Base-by-base conservation (phyloP, 192 early-diverging fungal species). In the Coemansia sp. region DNA sequence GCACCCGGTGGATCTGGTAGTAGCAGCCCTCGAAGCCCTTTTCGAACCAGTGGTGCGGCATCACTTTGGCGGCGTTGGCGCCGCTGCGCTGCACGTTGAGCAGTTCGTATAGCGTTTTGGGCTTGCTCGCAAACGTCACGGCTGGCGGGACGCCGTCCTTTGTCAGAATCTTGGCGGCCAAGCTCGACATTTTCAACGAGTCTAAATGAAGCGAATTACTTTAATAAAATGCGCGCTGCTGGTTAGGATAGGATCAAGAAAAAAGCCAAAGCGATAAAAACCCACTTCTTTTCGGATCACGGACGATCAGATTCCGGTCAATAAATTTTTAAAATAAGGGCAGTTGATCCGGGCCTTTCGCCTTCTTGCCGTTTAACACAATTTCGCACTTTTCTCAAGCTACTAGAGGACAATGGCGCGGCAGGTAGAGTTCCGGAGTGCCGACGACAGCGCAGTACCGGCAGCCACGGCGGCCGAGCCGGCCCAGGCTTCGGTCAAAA, bases 21-120 rank as follows among this genome's bases (percentile, higher is more conserved):
- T 55, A 74, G 41, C 63, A 74, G 36, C 41, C 34, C 12, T 66
- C 48, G 15, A 74, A 66, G 15, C 64, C 64, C 53, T 74, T 74
- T 38, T 62, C 44, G 55, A 55, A 74, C 63, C 63, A 74, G 19
- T 67, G 64, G 27, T 47, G 45, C n/a, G 70, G 63, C 36, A 54
- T 54, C 9, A 46, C 64, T 31, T 67, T 66, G 55, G 58, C 52
- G 22, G 55, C 62, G 54, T 62, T 55, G 0, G 55, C 55, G 19
- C 63, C 59, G 42, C 44, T 9, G 8, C 59, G 58, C 25, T 74
- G 70, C 10, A 74, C 64, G 36, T 74, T 74, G 2, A 74, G 20
- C 0, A 74, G 59, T 44, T 74, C 70, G 36, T 53, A 58, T 1
- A 74, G 64, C 29, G 70, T 74, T 45, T 74, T 74, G 7, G 70